phyloP scores from a whole-genome alignment of 2,329 filamentous ascomycete genomes.

The Fusarium pilosicola region DNA sequence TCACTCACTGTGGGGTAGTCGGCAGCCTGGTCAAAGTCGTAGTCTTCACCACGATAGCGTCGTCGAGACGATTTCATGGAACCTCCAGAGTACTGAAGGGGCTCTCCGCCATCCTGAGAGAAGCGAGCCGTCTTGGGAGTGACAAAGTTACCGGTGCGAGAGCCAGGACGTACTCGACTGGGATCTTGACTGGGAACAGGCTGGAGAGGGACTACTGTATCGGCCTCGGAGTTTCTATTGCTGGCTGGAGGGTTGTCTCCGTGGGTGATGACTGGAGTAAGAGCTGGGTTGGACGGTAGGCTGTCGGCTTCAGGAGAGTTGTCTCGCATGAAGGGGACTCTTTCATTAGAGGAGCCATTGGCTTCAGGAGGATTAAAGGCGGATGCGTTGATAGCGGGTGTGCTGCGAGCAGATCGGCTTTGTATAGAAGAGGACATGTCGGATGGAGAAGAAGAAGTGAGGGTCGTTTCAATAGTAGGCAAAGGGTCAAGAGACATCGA shows the following conservation, averaged over 20 bases:
- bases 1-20: conserved; percentile 36
- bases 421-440: conserved; percentile 36
- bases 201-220: conserved; percentile 36
- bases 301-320: conserved; percentile 12
- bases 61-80: conserved; percentile 36
- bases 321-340: conserved; percentile 20
- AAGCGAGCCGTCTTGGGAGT: conserved; percentile 24
- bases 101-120: conserved; percentile 39
- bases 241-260: conserved; percentile 4
- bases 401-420: conserved; percentile 40
- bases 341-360: conserved; percentile 20
- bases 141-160: conserved; percentile 29
- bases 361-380: conserved; percentile 36
- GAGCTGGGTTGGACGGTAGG: conserved; percentile 11
- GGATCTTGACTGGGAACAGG: conserved; percentile 33
- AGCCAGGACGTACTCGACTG: conserved; percentile 28
- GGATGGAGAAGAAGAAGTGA: conserved; percentile 19
- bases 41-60: conserved; percentile 38
- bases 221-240: conserved; percentile 29
- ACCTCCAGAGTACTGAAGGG: conserved; percentile 32
- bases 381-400: conserved; percentile 31
- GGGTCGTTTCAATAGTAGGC: conserved; percentile 29
- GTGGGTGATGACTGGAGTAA: conserved; percentile 20
- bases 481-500: conserved; percentile 29
- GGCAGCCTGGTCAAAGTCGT: conserved; percentile 37